Base-by-base conservation (phyloP, 2,329 filamentous ascomycete species). In the Colletotrichum echinochloae region DNA sequence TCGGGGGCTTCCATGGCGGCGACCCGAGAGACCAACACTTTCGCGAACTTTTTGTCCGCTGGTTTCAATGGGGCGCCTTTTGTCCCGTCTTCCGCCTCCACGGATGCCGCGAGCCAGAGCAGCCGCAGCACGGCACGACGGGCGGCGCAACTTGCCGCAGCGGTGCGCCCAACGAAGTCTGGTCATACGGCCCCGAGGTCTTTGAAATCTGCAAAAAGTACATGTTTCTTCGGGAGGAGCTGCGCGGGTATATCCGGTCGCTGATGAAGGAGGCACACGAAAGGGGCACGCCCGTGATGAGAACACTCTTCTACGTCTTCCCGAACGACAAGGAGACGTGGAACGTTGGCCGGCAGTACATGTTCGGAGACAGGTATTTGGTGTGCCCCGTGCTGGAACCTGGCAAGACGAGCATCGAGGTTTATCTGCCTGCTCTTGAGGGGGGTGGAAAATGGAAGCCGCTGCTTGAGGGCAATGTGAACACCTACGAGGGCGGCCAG, bases 31-130 rank as follows among this genome's bases (percentile, higher is more conserved):
- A 90, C 56, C 78, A 81, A 1, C 81, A 74, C 0, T 92, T 92
- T 78, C 82, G 88, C 9, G 90, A 92, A 75, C 79, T 92, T 0
- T 88, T 92, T 68, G 86, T 89, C 1, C 81, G 90, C 2, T 92
- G 90, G 90, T 92, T 92, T 77, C 90, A 92, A 74, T 92, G 89
- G 89, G 90, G 87, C 0, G 81, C 89, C 0, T 92, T 90, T 75
- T 91, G 89, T 66, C 90, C 90, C 0, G 90, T 92, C 1, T 90
- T 92, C 85, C 81, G 90, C 3, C 81, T 92, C 0, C 90, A 92
- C 73, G 90, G 90, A 7, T 88, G 91, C 75, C 84, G 90, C 0
- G 88, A 91, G 76, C 90, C 90, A 0, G 83, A 78, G 54, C 81
- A 81, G 73, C 76, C 70, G 12, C 72, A 71, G 60, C 70, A 72